Evolutionary conservation across 1,139 yeast species (phyloP), one percentile per base, ranked within the genome.

Genomic region (Wickerhamomyces sp.): DNA sequence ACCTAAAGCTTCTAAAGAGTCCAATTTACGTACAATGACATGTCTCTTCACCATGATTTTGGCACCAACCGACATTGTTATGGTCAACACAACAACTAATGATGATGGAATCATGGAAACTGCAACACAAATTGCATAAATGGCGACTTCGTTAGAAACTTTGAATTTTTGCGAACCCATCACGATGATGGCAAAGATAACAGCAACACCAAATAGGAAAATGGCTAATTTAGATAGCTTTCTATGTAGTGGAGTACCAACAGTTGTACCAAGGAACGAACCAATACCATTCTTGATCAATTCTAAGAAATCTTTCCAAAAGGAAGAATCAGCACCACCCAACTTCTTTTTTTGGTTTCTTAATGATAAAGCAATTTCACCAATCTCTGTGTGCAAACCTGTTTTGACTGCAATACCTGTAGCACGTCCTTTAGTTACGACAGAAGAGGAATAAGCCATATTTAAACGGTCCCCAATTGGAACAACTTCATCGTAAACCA

Each of bases 31-130:
- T 16, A 85, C 89, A 61, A 85, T 80, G 28, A 85, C 94, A 54
- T 82, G 68, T 54, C 81, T 74, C 36, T 65, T 61, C 31, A 80
- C 83, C 94, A 85, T 85, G 14, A 78, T 83, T 51, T 81, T 82
- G 28, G 94, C 85, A 19, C 94, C 94, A 45, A 83, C 82, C 7
- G 94, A 90, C 92, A 85, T 84, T 5, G 94, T 84, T 46, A 85
- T 84, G 14, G 94, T 84, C 45, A 85, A 72, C 17, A 85, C 94
- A 30, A 84, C 94, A 43, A 84, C 81, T 51, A 85, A 70, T 1
- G 90, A 80, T 4, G 90, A 84, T 3, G 94, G 95, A 54, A 84
- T 84, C 92, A 84, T 83, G 3, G 92, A 79, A 36, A 84, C 68
- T 2, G 92, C 92, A 38, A 81, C 87, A 61, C 89, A 84, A 53